Evolutionary conservation across 1,284 basidiomycete genomes (phyloP), one percentile per base, ranked within the genome.

Genomic region (Ganoderma meredithae): DNA sequence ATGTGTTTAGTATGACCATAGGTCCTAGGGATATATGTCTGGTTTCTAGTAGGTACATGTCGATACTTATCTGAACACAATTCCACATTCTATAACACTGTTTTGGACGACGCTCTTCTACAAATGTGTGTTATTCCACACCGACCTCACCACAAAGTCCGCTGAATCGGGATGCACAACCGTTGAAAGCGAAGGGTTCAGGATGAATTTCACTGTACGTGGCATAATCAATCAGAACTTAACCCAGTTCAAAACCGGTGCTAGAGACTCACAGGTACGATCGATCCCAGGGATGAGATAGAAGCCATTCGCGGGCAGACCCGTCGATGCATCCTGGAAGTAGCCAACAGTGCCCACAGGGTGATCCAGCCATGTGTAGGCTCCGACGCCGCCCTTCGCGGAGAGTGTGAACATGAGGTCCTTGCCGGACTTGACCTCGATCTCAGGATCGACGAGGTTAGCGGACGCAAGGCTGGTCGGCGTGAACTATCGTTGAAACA

Each of bases 281-380:
- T 85, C 81, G 22, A 81, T 79, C 0, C 85, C 85, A 7, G 86
- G 86, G 41, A 88, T 74, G 9, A 88, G 81, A 72, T 84, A 87
- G 73, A 87, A 88, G 4, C 85, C 87, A 70, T 88, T 88, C 10
- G 79, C 77, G 0, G 84, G 83, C 15, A 78, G 44, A 0, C 80
- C 80, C 0, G 83, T 85, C 12, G 67, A 67, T 36, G 70, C 73
- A 66, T 88, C 86, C 40, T 84, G 78, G 74, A 89, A 90, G 61
- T 83, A 80, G 1, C 88, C 88, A 2, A 88, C 77, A 0, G 85
- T 87, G 17, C 84, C 84, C 0, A 80, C 77, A 0, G 86, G 86
- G 75, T 89, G 87, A 65, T 89, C 86, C 4, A 90, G 75, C 85
- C 86, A 90, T 2, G 88, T 83, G 84, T 85, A 89, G 5, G 83